Evolutionary conservation across 495 filamentous ascomycete genomes (phyloP).

Genomic region (Penicillium lividum): DNA sequence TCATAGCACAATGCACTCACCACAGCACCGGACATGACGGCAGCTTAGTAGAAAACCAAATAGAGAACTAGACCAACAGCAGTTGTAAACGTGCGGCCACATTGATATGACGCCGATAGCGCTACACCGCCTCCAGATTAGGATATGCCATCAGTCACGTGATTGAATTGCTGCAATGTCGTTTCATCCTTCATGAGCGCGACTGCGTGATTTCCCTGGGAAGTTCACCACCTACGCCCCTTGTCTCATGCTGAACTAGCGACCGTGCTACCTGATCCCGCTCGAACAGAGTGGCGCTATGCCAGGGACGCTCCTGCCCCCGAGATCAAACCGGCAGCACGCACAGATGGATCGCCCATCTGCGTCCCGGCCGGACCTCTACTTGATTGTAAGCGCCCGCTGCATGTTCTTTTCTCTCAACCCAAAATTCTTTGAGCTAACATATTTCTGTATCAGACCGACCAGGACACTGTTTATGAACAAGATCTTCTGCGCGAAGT

Average conservation of each 20-base stretch:
- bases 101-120: constrained; percentile 38
- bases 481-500: constrained; percentile 89
- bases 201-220: constrained; percentile 20
- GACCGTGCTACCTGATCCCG: constrained; percentile 42
- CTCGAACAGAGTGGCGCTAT: constrained; percentile 52
- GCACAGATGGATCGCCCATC: constrained; percentile 49
- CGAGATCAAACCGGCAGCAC: constrained; percentile 54
- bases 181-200: constrained; percentile 28
- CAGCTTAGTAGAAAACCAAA: constrained; percentile 17
- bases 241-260: constrained; percentile 31
- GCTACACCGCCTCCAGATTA: constrained; percentile 32
- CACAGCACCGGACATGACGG: constrained; percentile 58
- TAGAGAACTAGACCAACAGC: constrained; percentile 6
- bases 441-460: constrained; percentile 51
- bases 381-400: constrained; percentile 68
- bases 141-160: constrained; percentile 28
- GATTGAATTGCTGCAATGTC: constrained; percentile 32
- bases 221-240: constrained; percentile 32
- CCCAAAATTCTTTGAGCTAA: constrained; percentile 11
- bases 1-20: constrained; percentile 33
- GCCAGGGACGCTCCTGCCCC: constrained; percentile 63
- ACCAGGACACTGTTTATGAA: constrained; percentile 92
- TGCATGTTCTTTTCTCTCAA: constrained; percentile 2
- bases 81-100: constrained; percentile 24
- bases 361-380: constrained; percentile 61